phyloP scores from a whole-genome alignment of 441 rosid species.

The Adansonia rubrostipa region DNA sequence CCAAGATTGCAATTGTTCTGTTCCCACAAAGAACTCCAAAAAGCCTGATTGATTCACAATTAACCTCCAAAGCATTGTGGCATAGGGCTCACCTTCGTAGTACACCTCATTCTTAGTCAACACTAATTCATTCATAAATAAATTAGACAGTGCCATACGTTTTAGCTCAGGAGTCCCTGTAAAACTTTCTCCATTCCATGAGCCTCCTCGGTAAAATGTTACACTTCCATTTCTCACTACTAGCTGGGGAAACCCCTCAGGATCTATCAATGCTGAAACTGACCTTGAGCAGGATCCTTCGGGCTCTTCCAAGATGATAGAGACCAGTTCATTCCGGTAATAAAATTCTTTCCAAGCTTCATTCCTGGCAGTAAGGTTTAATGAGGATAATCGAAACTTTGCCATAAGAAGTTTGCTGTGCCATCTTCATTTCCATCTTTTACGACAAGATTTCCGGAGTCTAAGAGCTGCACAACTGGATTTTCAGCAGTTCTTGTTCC shows the following conservation, averaged over 20 bases:
- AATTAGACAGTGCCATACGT: not conserved
- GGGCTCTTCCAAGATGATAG: no score
- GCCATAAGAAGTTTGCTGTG: no score
- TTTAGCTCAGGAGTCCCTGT: conserved; percentile 15
- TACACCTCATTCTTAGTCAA: conserved; percentile 27
- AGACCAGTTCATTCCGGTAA: no score
- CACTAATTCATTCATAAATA: conserved; percentile 13
- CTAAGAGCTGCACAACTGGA: no score
- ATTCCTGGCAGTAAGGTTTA: no score
- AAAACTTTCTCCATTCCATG: conserved; percentile 9
- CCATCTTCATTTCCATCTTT: no score
- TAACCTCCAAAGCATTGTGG: conserved; percentile 8
- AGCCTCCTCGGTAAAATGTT: conserved; percentile 9
- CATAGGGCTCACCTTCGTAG: not conserved
- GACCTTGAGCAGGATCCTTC: no score
- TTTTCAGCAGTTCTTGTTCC: not conserved
- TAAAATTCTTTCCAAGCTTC: no score
- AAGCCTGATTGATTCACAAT: conserved; percentile 16
- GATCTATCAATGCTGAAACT: conserved; percentile 8
- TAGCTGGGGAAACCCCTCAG: conserved; percentile 27
- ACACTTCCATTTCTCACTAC: not conserved
- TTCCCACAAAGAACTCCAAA: conserved; percentile 1
- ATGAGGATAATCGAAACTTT: no score
- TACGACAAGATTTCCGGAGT: no score
- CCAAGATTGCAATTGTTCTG: not conserved